Percentiles rank a stretch among this genome's conserved stretches.
Evolutionary conservation across 257 asterid genomes (phyloP).

Genomic region (Przewalskia tangutica): DNA sequence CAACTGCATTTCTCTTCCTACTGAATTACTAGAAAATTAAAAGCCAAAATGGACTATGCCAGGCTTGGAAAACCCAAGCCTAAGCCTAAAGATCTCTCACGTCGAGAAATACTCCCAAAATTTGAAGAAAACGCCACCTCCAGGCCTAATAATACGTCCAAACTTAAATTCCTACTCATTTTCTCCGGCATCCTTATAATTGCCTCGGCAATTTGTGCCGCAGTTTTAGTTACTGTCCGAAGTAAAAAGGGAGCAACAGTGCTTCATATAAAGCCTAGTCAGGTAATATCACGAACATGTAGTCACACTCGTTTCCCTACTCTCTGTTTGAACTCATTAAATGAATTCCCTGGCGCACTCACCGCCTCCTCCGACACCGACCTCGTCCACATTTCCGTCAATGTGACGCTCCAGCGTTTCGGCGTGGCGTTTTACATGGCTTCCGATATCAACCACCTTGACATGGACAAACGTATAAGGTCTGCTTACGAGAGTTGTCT

Average conservation of each 20-base stretch:
- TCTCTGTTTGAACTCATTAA: slow-evolving; percentile 62
- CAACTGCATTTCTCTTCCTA: neutral
- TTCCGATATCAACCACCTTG: slow-evolving; percentile 43
- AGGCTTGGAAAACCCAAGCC: slow-evolving; percentile 27
- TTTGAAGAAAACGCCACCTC: neutral
- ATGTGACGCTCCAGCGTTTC: slow-evolving; percentile 62
- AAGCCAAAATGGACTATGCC: slow-evolving; percentile 43
- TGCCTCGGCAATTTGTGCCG: slow-evolving; percentile 48
- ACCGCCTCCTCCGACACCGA: slow-evolving; percentile 56
- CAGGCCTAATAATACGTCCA: slow-evolving; percentile 14
- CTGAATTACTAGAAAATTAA: neutral
- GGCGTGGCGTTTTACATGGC: slow-evolving; percentile 58
- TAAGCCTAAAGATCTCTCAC: slow-evolving; percentile 16
- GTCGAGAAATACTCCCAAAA: slow-evolving; percentile 9
- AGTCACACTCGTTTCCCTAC: slow-evolving; percentile 43
- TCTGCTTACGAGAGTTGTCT: slow-evolving; percentile 81
- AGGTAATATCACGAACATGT: slow-evolving; percentile 65
- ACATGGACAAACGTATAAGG: slow-evolving; percentile 55
- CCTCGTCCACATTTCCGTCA: slow-evolving; percentile 79
- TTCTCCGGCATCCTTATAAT: slow-evolving; percentile 39
- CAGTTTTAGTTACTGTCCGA: slow-evolving; percentile 25
- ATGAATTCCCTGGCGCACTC: slow-evolving; percentile 67
- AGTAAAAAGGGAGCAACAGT: slow-evolving; percentile 15
- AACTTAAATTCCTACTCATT: slow-evolving; percentile 31
- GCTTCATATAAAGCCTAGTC: slow-evolving; percentile 34